A percentile compares a stretch with the other conserved stretches of the same genome.
phyloP scores from a whole-genome alignment of 495 filamentous ascomycete genomes.

The Tuber brumale region DNA sequence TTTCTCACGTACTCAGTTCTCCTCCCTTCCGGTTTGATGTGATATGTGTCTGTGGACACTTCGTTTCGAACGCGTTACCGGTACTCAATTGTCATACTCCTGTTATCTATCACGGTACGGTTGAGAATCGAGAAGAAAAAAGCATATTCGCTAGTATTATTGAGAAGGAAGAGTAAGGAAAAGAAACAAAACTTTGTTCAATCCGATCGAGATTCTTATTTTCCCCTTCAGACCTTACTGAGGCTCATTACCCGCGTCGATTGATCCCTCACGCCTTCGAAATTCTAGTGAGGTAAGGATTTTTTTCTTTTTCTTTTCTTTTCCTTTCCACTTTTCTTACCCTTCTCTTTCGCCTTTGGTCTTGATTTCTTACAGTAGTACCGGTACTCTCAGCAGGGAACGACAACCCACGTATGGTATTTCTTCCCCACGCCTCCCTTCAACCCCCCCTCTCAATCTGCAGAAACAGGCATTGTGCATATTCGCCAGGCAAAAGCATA shows the following conservation, averaged over 20 bases:
- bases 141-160: not conserved
- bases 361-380: constrained; percentile 7
- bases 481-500: not conserved
- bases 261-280: not conserved
- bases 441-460: constrained; percentile 15
- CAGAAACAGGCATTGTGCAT: constrained; percentile 35
- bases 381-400: constrained; percentile 12
- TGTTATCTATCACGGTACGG: not conserved
- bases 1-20: not conserved
- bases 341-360: constrained; percentile 10
- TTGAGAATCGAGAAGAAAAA: not conserved
- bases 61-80: constrained; percentile 1
- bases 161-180: not conserved
- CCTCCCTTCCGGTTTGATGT: not conserved
- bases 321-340: constrained; percentile 20
- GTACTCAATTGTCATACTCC: not conserved
- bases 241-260: not conserved
- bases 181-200: not conserved
- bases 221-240: not conserved
- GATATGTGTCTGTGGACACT: not conserved
- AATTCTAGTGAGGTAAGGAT: not conserved
- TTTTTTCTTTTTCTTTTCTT: constrained; percentile 17
- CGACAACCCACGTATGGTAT: constrained; percentile 23
- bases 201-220: not conserved
- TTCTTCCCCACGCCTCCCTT: not conserved